Conservation (phyloP, 106 monocot genomes). For the Dioscorea alata region DNA sequence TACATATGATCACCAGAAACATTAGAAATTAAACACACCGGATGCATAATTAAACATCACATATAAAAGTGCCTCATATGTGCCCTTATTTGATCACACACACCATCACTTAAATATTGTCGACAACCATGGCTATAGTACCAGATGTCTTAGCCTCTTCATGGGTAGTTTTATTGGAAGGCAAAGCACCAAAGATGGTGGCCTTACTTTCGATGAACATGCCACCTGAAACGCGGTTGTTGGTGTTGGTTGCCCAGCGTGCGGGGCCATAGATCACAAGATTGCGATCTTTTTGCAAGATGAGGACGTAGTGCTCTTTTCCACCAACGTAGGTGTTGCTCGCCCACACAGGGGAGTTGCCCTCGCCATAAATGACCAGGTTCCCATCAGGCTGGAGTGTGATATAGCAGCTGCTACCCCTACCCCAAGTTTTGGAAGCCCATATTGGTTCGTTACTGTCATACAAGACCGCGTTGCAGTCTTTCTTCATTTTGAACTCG, state of each 20-base stretch:
- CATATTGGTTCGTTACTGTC: not conserved
- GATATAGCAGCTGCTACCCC: not conserved
- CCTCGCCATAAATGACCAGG: not conserved
- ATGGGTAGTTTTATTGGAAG: too few species aligned
- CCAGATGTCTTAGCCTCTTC: too few species aligned
- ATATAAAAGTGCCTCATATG: too few species aligned
- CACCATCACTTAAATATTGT: too few species aligned
- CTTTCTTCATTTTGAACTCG: not conserved
- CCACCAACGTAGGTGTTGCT: not conserved
- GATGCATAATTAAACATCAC: too few species aligned
- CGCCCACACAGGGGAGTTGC: not conserved
- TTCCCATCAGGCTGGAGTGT: slow-evolving; percentile 1
- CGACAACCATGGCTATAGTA: too few species aligned
- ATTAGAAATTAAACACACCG: too few species aligned
- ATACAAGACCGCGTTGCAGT: slow-evolving; percentile 4
- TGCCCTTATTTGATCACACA: too few species aligned
- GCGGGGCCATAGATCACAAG: not conserved
- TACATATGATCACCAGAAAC: too few species aligned
- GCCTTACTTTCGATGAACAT: too few species aligned
- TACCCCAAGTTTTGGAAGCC: not conserved
- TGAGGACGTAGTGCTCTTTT: not conserved
- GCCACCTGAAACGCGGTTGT: not conserved
- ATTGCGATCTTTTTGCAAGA: slow-evolving; percentile 1
- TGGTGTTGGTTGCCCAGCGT: not conserved
- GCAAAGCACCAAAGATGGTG: too few species aligned